These are phyloP conservation scores for Excoecaria cochinchinensis DNA, from an alignment of 345 rosid species.

Conservation along the genomic window DNA sequence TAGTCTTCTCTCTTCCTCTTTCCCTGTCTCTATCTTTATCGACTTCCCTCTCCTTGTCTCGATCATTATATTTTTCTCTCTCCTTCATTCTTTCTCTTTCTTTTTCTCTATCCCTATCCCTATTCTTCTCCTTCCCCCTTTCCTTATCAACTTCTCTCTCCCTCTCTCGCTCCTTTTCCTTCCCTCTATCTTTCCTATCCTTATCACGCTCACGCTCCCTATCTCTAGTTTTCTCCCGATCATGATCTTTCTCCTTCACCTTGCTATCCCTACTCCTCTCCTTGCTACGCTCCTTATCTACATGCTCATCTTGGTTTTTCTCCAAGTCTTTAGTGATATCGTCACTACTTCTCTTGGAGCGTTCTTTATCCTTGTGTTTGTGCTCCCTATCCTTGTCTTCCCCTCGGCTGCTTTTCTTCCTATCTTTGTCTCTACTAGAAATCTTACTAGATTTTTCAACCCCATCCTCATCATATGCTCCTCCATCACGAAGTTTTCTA, in stretches of 20 bases:
- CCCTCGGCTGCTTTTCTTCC: neutral
- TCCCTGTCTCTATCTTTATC: slow-evolving; percentile 40
- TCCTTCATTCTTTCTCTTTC: slow-evolving; percentile 31
- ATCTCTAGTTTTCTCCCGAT: slow-evolving; percentile 31
- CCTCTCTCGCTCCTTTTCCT: slow-evolving; percentile 25
- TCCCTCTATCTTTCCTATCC: slow-evolving; percentile 29
- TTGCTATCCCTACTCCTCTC: slow-evolving; percentile 27
- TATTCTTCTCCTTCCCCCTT: slow-evolving; percentile 32
- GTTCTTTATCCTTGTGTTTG: slow-evolving; percentile 25
- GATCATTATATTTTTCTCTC: slow-evolving; percentile 35
- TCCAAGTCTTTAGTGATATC: slow-evolving; percentile 12
- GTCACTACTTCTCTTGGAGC: slow-evolving; percentile 21
- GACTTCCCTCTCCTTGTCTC: slow-evolving; percentile 40
- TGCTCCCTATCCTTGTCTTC: slow-evolving; percentile 26
- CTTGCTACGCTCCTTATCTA: slow-evolving; percentile 18
- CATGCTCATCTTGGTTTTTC: slow-evolving; percentile 10
- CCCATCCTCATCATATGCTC: too few relatives aligned
- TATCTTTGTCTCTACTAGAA: too few relatives aligned
- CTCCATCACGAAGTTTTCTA: neutral
- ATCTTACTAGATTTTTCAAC: too few relatives aligned
- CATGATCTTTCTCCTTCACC: slow-evolving; percentile 24
- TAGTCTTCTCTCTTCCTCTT: slow-evolving; percentile 43
- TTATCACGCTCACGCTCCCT: slow-evolving; percentile 45
- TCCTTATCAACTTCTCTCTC: slow-evolving; percentile 21
- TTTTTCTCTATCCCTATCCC: slow-evolving; percentile 22